These are phyloP conservation scores for Tilletia indica DNA, from an alignment of 1,284 basidiomycete species.

Conservation along the genomic window DNA sequence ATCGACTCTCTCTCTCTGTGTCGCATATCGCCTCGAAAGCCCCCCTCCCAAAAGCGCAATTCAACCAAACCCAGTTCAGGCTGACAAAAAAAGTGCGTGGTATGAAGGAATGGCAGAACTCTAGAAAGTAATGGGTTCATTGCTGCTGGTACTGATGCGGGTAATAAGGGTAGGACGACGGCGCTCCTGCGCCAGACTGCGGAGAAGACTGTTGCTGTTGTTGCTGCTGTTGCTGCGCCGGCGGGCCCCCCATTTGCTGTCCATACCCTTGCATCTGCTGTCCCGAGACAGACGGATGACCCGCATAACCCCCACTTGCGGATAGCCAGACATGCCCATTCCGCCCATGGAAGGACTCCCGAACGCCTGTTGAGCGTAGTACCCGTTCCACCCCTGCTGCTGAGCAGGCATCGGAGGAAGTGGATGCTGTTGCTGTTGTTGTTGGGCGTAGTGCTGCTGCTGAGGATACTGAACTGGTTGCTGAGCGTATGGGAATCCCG, in stretches of 20 bases:
- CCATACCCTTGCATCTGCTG: conserved; percentile 5
- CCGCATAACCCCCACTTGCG: not conserved
- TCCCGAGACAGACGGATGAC: not conserved
- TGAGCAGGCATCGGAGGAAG: too few relatives aligned
- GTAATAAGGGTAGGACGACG: not conserved
- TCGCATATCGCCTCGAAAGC: too few relatives aligned
- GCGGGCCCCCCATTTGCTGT: not conserved
- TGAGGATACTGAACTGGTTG: conserved; percentile 30
- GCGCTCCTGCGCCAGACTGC: not conserved
- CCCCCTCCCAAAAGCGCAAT: too few relatives aligned
- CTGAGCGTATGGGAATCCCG: conserved; percentile 14
- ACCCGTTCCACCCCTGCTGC: too few relatives aligned
- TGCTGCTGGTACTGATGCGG: not conserved
- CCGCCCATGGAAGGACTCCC: not conserved
- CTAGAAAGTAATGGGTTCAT: not conserved
- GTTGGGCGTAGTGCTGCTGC: conserved; percentile 23
- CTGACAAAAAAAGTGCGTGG: too few relatives aligned
- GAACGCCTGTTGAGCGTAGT: too few relatives aligned
- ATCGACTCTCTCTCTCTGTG: too few relatives aligned
- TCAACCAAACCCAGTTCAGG: too few relatives aligned
- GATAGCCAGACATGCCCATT: not conserved
- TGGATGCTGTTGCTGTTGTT: conserved; percentile 15
- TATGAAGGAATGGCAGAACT: not conserved
- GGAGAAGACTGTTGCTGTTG: not conserved
- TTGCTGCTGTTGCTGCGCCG: not conserved